A percentile compares a stretch with the other conserved stretches of the same genome.
Conservation (phyloP, 2,329 filamentous ascomycete species). For the Penicillium sp. region DNA sequence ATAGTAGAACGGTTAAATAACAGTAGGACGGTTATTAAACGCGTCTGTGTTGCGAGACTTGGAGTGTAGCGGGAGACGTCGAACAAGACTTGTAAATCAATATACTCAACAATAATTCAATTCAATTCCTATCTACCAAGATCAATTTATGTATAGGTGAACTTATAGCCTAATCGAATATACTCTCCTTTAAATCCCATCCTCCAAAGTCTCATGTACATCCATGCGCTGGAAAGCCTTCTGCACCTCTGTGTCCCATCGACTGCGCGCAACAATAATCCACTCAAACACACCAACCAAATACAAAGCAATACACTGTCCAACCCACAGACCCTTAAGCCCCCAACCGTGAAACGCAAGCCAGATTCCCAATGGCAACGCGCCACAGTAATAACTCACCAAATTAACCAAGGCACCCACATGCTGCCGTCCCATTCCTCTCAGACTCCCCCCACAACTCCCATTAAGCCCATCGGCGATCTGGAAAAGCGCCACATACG, state of each 20-base stretch:
- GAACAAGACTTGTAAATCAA: not conserved
- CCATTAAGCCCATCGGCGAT: slow-evolving; percentile 86
- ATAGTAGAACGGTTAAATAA: no score
- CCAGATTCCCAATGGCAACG: slow-evolving; percentile 76
- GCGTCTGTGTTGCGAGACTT: no score
- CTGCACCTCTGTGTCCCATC: slow-evolving; percentile 72
- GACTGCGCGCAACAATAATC: slow-evolving; percentile 71
- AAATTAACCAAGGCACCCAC: slow-evolving; percentile 79
- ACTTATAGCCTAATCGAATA: no score
- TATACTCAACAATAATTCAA: no score
- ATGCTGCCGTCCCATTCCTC: slow-evolving; percentile 85
- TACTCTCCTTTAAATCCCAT: slow-evolving; percentile 7
- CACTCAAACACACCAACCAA: slow-evolving; percentile 76
- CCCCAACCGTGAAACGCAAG: slow-evolving; percentile 87
- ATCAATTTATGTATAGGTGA: no score
- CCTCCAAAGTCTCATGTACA: slow-evolving; percentile 29
- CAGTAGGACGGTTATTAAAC: no score
- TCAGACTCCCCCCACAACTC: slow-evolving; percentile 73
- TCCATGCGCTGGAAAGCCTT: slow-evolving; percentile 72
- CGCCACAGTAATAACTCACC: slow-evolving; percentile 78
- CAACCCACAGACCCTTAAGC: slow-evolving; percentile 74
- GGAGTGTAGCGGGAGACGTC: no score
- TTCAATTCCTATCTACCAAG: no score
- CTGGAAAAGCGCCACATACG: slow-evolving; percentile 84
- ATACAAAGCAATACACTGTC: slow-evolving; percentile 77